Conservation (phyloP, 1,284 basidiomycete genomes). For the Abortiporus biennis region DNA sequence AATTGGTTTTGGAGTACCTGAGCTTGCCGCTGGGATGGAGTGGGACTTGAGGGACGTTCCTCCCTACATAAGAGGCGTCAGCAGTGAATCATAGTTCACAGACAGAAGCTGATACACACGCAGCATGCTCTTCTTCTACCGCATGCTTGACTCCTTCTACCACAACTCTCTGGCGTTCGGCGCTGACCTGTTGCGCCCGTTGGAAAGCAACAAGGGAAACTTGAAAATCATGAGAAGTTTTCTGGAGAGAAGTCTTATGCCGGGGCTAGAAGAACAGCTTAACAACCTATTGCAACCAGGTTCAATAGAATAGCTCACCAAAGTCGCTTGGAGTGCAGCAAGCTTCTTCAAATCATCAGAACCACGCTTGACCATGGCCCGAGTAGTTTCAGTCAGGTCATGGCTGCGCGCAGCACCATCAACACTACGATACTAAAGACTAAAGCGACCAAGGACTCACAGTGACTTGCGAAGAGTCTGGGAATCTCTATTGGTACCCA, state of each 20-base stretch:
- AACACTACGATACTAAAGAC: background rate
- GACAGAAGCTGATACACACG: conserved; percentile 20
- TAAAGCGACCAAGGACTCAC: conserved; percentile 42
- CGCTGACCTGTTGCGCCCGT: conserved; percentile 84
- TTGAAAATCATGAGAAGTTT: conserved; percentile 92
- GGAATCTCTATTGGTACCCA: conserved; percentile 79
- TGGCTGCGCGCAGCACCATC: conserved; percentile 36
- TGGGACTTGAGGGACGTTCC: conserved; percentile 19
- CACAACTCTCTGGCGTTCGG: conserved; percentile 79
- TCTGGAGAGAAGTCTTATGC: conserved; percentile 76
- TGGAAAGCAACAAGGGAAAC: conserved; percentile 89
- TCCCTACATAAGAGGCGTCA: conserved; percentile 13
- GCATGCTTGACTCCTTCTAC: conserved; percentile 78
- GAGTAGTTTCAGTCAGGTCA: conserved; percentile 91
- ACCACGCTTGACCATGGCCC: conserved; percentile 90
- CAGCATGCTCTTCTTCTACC: conserved; percentile 57
- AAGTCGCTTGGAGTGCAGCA: conserved; percentile 55
- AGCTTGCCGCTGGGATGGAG: conserved; percentile 53
- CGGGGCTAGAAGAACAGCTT: conserved; percentile 42
- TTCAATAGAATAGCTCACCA: conserved; percentile 36
- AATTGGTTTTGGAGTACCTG: conserved; percentile 70
- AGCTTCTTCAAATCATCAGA: conserved; percentile 90
- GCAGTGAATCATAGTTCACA: background rate
- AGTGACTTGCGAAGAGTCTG: conserved; percentile 70
- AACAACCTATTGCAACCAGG: background rate